Percentiles rank a stretch among this genome's conserved stretches.
Evolutionary conservation across 306 rosid species (phyloP).

Genomic region (Ziziphus jujuba): DNA sequence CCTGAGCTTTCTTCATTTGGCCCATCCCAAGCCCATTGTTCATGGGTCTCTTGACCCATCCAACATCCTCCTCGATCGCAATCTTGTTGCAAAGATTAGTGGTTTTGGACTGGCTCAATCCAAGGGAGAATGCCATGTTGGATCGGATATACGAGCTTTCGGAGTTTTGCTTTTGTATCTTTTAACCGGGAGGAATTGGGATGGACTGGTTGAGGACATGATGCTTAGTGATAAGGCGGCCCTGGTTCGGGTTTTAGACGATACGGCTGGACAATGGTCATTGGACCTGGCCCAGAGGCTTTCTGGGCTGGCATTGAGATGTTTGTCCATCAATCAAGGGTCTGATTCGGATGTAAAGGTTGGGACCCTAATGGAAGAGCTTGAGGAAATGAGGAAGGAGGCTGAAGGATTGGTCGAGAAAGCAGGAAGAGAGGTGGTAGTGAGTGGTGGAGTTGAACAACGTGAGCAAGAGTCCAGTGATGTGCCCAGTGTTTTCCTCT

Average conservation of each 20-base stretch:
- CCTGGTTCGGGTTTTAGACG: slow-evolving; percentile 42
- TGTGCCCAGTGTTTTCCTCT: slow-evolving; percentile 57
- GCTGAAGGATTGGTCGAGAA: slow-evolving; percentile 40
- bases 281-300: slow-evolving; percentile 50
- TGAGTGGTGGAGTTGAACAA: slow-evolving; percentile 22
- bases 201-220: slow-evolving; percentile 41
- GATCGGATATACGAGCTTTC: slow-evolving; percentile 44
- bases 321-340: slow-evolving; percentile 29
- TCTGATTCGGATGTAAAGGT: slow-evolving; percentile 33
- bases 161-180: slow-evolving; percentile 54
- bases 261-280: slow-evolving; percentile 69
- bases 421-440: slow-evolving; percentile 14
- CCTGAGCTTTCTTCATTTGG: slow-evolving; percentile 48
- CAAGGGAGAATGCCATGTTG: slow-evolving; percentile 10
- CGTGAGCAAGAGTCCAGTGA: slow-evolving; percentile 31
- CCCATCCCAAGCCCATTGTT: slow-evolving; percentile 38
- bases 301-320: slow-evolving; percentile 44
- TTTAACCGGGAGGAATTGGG: slow-evolving; percentile 54
- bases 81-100: slow-evolving; percentile 58
- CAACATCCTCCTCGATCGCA: slow-evolving; percentile 62
- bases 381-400: slow-evolving; percentile 53
- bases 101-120: slow-evolving; percentile 40
- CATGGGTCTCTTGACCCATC: slow-evolving; percentile 51
- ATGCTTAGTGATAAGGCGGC: slow-evolving; percentile 25
- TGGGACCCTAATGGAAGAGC: slow-evolving; percentile 44